Evolutionary conservation across 2,329 filamentous ascomycete species (phyloP).

Genomic region (Ophiostoma himal-ulmi): DNA sequence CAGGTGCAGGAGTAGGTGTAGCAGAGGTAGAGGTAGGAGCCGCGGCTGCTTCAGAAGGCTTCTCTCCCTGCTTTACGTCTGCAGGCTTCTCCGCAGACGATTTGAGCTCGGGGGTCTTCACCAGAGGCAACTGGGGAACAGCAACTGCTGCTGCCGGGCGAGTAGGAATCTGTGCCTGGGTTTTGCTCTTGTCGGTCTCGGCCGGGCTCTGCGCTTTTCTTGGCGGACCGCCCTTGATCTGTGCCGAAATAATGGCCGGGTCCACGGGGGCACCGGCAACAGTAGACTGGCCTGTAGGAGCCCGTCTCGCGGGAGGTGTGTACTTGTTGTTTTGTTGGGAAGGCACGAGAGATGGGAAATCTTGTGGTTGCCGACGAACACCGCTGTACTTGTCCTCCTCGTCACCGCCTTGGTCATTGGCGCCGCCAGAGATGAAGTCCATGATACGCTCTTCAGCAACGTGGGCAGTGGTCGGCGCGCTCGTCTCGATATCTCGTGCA

Average conservation of each 20-base stretch:
- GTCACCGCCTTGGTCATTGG: constrained; percentile 63
- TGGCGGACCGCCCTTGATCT: constrained; percentile 49
- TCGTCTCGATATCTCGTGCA: constrained; percentile 83
- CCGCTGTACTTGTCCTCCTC: constrained; percentile 96
- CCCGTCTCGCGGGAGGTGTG: constrained; percentile 80
- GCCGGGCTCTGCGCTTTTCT: constrained; percentile 36
- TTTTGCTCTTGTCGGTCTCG: constrained; percentile 37
- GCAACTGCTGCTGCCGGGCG: constrained; percentile 31
- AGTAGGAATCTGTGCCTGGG: constrained; percentile 22
- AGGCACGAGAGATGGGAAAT: constrained; percentile 58
- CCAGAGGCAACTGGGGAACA: constrained; percentile 25
- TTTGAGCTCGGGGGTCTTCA: constrained; percentile 35
- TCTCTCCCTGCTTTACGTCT: background rate
- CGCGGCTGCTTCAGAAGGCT: background rate
- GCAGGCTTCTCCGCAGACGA: constrained; percentile 12
- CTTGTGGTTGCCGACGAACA: constrained; percentile 63
- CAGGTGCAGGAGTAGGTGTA: background rate
- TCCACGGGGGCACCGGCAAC: constrained; percentile 74
- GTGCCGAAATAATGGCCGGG: constrained; percentile 86
- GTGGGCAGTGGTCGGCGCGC: constrained; percentile 67
- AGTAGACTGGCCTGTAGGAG: constrained; percentile 66
- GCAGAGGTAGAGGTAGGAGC: background rate
- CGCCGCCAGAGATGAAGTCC: constrained; percentile 50
- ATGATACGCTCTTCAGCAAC: constrained; percentile 82
- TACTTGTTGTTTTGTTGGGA: constrained; percentile 63